Evolutionary conservation across 768 basidiomycete species (phyloP).

Genomic region (Daedaleopsis nitida): DNA sequence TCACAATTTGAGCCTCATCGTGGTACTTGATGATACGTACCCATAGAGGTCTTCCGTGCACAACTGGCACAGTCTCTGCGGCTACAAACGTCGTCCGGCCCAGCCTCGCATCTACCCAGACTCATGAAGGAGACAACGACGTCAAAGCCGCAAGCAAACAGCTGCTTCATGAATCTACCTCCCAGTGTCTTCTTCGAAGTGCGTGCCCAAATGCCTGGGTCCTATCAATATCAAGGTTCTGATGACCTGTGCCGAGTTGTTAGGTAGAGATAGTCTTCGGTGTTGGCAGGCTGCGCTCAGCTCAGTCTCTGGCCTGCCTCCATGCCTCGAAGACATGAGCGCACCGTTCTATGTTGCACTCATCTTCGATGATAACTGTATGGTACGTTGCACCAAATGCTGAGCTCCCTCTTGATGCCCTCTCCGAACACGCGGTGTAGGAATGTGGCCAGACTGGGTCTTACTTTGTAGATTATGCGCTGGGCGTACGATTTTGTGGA

Average conservation of each 20-base stretch:
- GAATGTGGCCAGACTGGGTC: background rate
- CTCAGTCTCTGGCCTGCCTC: background rate
- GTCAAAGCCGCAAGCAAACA: too few species aligned
- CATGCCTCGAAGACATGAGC: background rate
- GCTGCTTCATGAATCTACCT: too few species aligned
- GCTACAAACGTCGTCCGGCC: too few species aligned
- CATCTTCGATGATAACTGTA: background rate
- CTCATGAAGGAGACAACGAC: too few species aligned
- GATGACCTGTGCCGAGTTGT: background rate
- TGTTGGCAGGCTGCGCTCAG: background rate
- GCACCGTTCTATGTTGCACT: background rate
- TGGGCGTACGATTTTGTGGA: background rate
- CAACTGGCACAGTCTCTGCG: too few species aligned
- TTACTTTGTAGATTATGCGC: background rate
- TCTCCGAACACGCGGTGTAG: background rate
- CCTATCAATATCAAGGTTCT: too few species aligned
- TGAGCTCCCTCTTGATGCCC: background rate
- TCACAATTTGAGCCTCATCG: too few species aligned
- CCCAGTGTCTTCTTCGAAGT: too few species aligned
- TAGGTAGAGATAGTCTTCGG: background rate
- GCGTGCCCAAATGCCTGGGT: too few species aligned
- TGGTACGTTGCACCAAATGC: background rate
- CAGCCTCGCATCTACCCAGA: too few species aligned
- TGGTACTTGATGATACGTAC: too few species aligned
- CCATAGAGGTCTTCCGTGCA: too few species aligned